A percentile compares a stretch with the other conserved stretches of the same genome.
Evolutionary conservation across 1,139 yeast species (phyloP).

Genomic region (Hyphopichia burtonii): DNA sequence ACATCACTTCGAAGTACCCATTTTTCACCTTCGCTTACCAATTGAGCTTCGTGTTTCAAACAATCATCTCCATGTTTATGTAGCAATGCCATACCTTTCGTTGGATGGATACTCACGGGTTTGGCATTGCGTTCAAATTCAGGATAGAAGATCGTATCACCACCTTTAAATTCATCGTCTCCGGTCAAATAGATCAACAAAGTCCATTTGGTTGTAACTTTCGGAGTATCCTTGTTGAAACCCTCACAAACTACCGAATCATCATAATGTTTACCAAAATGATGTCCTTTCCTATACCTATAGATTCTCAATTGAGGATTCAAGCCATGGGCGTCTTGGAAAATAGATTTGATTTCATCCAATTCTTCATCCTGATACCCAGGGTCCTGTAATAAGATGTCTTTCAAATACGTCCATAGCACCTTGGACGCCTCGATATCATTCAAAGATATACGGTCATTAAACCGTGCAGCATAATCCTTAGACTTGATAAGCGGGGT

Average conservation of each 20-base stretch:
- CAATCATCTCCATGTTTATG: constrained; percentile 73
- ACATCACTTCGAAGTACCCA: constrained; percentile 70
- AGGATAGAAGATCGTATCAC: constrained; percentile 60
- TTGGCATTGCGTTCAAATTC: constrained; percentile 21
- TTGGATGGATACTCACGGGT: constrained; percentile 44
- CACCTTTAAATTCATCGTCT: constrained; percentile 55
- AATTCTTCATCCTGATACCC: constrained; percentile 26
- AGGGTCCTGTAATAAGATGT: constrained; percentile 27
- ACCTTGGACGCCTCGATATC: constrained; percentile 39
- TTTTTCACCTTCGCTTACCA: constrained; percentile 53
- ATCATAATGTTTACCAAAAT: constrained; percentile 64
- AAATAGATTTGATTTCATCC: constrained; percentile 22
- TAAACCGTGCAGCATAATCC: constrained; percentile 59
- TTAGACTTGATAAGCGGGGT: constrained; percentile 50
- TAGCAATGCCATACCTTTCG: constrained; percentile 57
- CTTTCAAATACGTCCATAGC: constrained; percentile 45
- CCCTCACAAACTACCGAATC: constrained; percentile 43
- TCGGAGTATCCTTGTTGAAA: constrained; percentile 8
- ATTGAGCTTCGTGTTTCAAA: constrained; percentile 57
- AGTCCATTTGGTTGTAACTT: constrained; percentile 54
- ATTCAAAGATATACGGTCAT: constrained; percentile 48
- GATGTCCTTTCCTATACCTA: constrained; percentile 57
- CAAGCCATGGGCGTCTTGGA: constrained; percentile 45
- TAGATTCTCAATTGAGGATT: constrained; percentile 60
- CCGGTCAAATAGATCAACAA: constrained; percentile 60